These are phyloP conservation scores for Emericellopsis cladophorae DNA, from an alignment of 2,329 filamentous ascomycete genomes.

Conservation along the genomic window DNA sequence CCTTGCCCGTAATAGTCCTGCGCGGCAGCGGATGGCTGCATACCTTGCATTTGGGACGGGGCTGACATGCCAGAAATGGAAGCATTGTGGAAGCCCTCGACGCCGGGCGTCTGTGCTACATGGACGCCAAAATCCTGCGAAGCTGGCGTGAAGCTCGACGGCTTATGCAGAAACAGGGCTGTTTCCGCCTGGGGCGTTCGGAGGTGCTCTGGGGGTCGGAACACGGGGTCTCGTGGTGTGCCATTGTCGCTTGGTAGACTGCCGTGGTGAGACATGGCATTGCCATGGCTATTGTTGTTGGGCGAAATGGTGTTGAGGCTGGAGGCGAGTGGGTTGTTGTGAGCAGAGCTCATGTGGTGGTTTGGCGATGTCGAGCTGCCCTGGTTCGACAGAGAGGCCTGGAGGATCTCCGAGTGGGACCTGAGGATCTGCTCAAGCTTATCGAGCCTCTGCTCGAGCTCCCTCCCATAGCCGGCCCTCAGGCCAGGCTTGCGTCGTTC, in stretches of 20 bases:
- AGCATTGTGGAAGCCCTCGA: conserved; percentile 36
- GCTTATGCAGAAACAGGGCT: conserved; percentile 48
- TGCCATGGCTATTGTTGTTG: too few relatives aligned
- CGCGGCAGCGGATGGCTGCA: conserved; percentile 26
- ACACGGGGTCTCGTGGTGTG: conserved; percentile 39
- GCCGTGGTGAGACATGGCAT: too few relatives aligned
- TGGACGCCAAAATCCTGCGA: conserved; percentile 36
- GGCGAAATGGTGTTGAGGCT: conserved; percentile 32
- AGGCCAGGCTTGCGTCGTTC: conserved; percentile 56
- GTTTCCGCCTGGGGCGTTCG: conserved; percentile 44
- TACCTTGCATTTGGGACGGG: conserved; percentile 17
- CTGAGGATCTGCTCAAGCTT: conserved; percentile 54
- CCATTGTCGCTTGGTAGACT: conserved; percentile 42
- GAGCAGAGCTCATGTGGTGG: conserved; percentile 19
- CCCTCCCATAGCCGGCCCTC: conserved; percentile 56
- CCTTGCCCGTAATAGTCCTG: conserved; percentile 31
- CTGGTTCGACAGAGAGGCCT: conserved; percentile 24
- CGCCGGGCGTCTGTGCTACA: conserved; percentile 25
- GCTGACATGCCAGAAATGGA: conserved; percentile 25
- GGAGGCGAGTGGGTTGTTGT: conserved; percentile 18
- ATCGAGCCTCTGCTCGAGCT: conserved; percentile 61
- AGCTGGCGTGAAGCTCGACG: conserved; percentile 33
- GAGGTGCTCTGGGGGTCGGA: conserved; percentile 35
- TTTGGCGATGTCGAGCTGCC: too few relatives aligned
- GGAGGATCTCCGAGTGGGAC: conserved; percentile 53